Percentiles rank a stretch among this genome's conserved stretches.
These are phyloP conservation scores for Penicillium sp. DNA, from an alignment of 2,329 filamentous ascomycete species.

Conservation along the genomic window DNA sequence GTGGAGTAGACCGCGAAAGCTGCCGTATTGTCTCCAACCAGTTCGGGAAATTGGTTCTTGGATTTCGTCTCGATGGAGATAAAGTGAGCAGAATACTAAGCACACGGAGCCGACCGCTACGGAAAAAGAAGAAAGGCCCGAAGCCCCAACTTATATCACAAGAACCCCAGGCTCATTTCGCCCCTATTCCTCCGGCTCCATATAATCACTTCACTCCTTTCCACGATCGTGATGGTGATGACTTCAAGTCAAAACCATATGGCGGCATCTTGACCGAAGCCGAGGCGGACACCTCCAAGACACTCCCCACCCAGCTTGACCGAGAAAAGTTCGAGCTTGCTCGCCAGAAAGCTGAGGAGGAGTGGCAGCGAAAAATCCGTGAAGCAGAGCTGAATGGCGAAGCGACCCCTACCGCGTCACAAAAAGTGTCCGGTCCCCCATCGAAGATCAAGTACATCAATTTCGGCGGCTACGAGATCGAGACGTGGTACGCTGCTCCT, in stretches of 20 bases:
- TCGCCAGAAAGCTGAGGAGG: conserved; percentile 84
- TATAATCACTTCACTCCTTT: conserved; percentile 86
- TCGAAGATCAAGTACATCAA: conserved; percentile 99
- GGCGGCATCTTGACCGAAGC: conserved; percentile 85
- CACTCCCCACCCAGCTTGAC: conserved; percentile 75
- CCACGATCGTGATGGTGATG: conserved; percentile 82
- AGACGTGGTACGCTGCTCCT: conserved; percentile 97
- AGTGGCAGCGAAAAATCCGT: conserved; percentile 72
- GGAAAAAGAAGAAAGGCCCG: conserved; percentile 49
- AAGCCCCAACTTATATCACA: conserved; percentile 42
- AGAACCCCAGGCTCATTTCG: conserved; percentile 55
- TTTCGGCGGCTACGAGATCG: conserved; percentile 95
- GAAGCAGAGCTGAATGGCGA: conserved; percentile 62
- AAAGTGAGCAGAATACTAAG: conserved; percentile 62
- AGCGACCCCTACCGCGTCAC: conserved; percentile 61
- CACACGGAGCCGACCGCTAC: conserved; percentile 57
- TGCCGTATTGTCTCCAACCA: conserved; percentile 43
- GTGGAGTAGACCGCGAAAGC: conserved; percentile 42
- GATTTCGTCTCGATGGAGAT: conserved; percentile 56
- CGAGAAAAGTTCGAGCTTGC: conserved; percentile 85
- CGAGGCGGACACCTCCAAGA: conserved; percentile 88
- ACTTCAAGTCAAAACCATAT: conserved; percentile 88
- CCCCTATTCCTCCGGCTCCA: conserved; percentile 58
- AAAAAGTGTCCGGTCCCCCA: conserved; percentile 77
- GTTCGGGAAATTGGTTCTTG: conserved; percentile 54